Conservation (phyloP, 2,329 filamentous ascomycete genomes). For the Domatiomyces catenatus region DNA sequence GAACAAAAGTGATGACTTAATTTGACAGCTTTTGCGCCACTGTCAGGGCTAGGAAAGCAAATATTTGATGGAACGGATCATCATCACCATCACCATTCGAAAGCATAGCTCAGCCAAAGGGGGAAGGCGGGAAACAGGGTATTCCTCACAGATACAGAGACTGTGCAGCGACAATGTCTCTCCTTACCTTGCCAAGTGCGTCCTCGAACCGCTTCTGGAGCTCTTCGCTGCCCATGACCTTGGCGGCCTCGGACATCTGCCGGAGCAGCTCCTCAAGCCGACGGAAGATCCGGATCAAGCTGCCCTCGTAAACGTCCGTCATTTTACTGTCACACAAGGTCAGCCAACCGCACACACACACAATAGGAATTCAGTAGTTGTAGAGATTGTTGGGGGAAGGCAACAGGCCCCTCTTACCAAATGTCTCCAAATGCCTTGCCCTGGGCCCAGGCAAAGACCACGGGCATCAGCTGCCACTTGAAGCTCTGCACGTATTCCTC, state of each 20-base stretch:
- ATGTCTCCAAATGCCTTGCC: constrained; percentile 84
- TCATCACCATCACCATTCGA: not conserved
- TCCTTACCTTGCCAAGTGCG: constrained; percentile 31
- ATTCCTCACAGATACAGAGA: constrained; percentile 63
- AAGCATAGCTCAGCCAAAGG: not conserved
- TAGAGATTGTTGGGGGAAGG: not conserved
- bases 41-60: not conserved
- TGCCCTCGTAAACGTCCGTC: constrained; percentile 96
- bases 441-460: constrained; percentile 80
- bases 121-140: not conserved
- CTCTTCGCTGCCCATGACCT: constrained; percentile 96
- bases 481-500: constrained; percentile 81
- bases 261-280: constrained; percentile 84
- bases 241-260: constrained; percentile 88
- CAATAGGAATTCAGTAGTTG: constrained; percentile 6
- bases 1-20: not conserved
- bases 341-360: not conserved
- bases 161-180: constrained; percentile 90
- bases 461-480: constrained; percentile 95
- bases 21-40: not conserved
- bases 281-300: constrained; percentile 87
- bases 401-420: constrained; percentile 51
- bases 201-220: constrained; percentile 38
- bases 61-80: not conserved
- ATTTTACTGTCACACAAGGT: constrained; percentile 56